Percentiles rank a stretch among this genome's conserved stretches.
phyloP scores from a whole-genome alignment of 352 stramenopile genomes.

The Thalassiosira livingstoniorum region DNA sequence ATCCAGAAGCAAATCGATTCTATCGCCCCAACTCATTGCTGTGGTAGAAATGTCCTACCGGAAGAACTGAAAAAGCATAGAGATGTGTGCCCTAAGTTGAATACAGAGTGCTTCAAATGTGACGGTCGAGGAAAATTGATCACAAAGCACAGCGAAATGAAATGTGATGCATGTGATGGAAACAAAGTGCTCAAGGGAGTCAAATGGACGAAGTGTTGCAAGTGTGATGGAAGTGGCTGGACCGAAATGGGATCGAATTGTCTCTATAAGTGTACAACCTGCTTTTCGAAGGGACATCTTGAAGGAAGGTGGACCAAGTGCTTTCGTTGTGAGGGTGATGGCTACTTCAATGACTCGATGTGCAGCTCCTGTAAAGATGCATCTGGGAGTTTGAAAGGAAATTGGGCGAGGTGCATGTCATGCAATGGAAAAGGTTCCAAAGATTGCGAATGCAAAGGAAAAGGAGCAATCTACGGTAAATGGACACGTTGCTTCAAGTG shows the following conservation, averaged over 20 bases:
- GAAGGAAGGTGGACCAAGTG: background rate
- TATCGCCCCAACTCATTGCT: background rate
- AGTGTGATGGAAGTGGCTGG: slow-evolving; percentile 3
- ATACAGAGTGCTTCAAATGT: slow-evolving; percentile 3
- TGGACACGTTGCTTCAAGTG: slow-evolving; percentile 18
- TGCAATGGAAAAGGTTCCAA: background rate
- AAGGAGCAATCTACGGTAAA: background rate
- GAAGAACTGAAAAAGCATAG: background rate
- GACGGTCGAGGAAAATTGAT: background rate
- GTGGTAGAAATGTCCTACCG: slow-evolving; percentile 1
- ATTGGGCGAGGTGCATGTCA: background rate
- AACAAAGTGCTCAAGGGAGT: background rate
- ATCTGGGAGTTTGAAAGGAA: slow-evolving; percentile 10
- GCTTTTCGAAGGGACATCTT: background rate
- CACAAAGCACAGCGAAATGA: background rate
- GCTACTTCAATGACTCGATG: background rate
- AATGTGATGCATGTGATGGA: background rate
- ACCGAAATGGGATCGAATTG: background rate
- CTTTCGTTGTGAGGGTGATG: background rate
- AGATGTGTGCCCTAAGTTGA: slow-evolving; percentile 6
- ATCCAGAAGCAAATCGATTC: background rate
- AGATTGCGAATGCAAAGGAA: background rate
- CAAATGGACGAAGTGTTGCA: slow-evolving; percentile 11
- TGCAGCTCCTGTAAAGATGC: background rate
- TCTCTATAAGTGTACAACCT: too few species aligned